Conservation (phyloP, 257 asterid genomes). For the Coffea canephora region DNA sequence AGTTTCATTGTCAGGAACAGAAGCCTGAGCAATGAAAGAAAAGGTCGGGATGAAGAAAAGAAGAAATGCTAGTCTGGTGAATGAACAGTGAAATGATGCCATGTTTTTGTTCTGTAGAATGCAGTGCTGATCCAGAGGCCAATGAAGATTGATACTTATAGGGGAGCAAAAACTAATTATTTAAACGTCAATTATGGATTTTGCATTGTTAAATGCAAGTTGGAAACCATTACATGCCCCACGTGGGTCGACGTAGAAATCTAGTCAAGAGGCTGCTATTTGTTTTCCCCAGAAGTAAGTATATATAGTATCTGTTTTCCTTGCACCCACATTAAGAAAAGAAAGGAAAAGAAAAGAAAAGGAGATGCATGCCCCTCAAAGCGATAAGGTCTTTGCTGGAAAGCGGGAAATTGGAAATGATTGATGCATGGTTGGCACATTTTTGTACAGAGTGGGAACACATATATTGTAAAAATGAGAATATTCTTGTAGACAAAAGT, state of each 20-base stretch:
- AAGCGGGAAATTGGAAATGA: background rate
- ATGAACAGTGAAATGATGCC: background rate
- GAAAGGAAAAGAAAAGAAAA: too few relatives aligned
- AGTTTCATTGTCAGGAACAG: constrained; percentile 32
- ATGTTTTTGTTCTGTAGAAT: background rate
- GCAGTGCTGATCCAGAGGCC: background rate
- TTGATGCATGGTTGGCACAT: too few relatives aligned
- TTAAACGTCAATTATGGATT: too few relatives aligned
- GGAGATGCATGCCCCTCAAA: background rate
- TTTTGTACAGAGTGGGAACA: too few relatives aligned
- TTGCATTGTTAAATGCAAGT: background rate
- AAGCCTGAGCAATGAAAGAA: constrained; percentile 19
- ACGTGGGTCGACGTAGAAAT: background rate
- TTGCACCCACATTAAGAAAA: background rate
- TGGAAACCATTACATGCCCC: background rate
- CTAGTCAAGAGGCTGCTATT: background rate
- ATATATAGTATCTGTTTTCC: too few relatives aligned
- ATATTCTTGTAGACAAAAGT: too few relatives aligned
- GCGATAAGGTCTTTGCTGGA: background rate
- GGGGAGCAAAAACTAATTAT: background rate
- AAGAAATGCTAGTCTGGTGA: background rate
- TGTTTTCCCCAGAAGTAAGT: too few relatives aligned
- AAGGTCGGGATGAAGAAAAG: constrained; percentile 5
- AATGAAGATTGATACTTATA: background rate
- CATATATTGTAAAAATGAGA: too few relatives aligned